phyloP scores from a whole-genome alignment of 352 stramenopile genomes.

The Phytophthora macrochlamydospora region DNA sequence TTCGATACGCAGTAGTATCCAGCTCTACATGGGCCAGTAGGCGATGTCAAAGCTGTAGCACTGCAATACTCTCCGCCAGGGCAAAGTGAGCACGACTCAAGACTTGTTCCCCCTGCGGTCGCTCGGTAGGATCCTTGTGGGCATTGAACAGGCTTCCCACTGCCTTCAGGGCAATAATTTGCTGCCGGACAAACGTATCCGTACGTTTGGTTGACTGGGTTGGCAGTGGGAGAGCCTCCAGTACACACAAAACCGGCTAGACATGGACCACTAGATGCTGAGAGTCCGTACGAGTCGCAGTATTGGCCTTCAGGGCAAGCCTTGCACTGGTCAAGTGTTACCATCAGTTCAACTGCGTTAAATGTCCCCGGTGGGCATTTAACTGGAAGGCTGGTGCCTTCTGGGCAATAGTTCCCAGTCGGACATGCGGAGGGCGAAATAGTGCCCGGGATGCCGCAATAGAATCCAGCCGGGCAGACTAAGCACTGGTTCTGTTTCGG shows the following conservation, averaged over 20 bases:
- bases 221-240: slow-evolving; percentile 59
- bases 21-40: slow-evolving; percentile 60
- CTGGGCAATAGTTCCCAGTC: slow-evolving; percentile 71
- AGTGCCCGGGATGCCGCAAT: slow-evolving; percentile 62
- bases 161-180: slow-evolving; percentile 76
- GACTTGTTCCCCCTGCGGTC: slow-evolving; percentile 48
- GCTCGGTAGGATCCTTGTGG: slow-evolving; percentile 63
- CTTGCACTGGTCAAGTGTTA: slow-evolving; percentile 74
- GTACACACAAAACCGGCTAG: slow-evolving; percentile 70
- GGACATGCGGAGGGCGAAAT: slow-evolving; percentile 57
- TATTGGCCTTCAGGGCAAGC: slow-evolving; percentile 83
- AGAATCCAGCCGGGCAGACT: slow-evolving; percentile 74
- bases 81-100: slow-evolving; percentile 72
- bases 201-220: slow-evolving; percentile 50
- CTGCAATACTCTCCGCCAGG: slow-evolving; percentile 62
- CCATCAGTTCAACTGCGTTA: slow-evolving; percentile 61
- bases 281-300: slow-evolving; percentile 87
- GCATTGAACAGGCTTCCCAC: slow-evolving; percentile 56
- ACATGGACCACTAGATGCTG: slow-evolving; percentile 52
- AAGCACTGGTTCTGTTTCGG: slow-evolving; percentile 56
- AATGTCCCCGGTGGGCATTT: slow-evolving; percentile 74
- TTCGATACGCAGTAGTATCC: slow-evolving; percentile 87
- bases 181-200: slow-evolving; percentile 70
- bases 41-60: slow-evolving; percentile 45
- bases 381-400: slow-evolving; percentile 49